Base-by-base conservation (phyloP, 345 rosid species). In the Melaleuca alternifolia region DNA sequence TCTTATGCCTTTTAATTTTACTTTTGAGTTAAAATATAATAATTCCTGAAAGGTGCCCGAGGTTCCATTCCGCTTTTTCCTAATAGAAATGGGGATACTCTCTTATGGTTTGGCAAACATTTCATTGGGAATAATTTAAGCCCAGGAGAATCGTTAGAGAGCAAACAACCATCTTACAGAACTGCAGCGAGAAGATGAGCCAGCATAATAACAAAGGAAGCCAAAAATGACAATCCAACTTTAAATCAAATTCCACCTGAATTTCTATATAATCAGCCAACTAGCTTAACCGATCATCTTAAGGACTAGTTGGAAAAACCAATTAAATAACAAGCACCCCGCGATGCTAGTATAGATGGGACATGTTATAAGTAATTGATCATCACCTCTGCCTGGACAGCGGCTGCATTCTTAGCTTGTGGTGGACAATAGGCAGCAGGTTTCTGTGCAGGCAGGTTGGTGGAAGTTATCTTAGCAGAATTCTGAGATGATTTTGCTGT, bases 361-460 rank as follows among this genome's bases (percentile, higher is more conserved):
- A 9, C 33, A 23, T 4, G 14, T 10, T 30, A 81, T 23, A 61
- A 50, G 83, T 82, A 71, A 65, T 71, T 21, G 71, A 85, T 83
- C n/a, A 30, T 37, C 95, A 97, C 99, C 99, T 96, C 93, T n/a
- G 98, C 97, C 90, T 93, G 97, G 88, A 94, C 84, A 41, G 93
- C 93, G 6, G 95, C 99, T 52, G 98, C 96, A 13, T 89, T 88
- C 88, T 95, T 97, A 71, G 99, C 98, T 89, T 95, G 96, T 1
- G 99, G 99, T 84, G 99, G 99, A 81, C 95, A 95, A 92, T 97
- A 95, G 61, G 97, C 98, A 84, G 95, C 94, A n/a, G 98, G 97
- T 93, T 94, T 97, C 84, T 92, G 91, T 48, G 89, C 87, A 44
- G 92, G 87, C 87, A 93, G 91, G 84, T 85, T 92, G 85, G 87